Base-by-base conservation (phyloP, 1,284 basidiomycete species). In the Xerocomus amazonicus region DNA sequence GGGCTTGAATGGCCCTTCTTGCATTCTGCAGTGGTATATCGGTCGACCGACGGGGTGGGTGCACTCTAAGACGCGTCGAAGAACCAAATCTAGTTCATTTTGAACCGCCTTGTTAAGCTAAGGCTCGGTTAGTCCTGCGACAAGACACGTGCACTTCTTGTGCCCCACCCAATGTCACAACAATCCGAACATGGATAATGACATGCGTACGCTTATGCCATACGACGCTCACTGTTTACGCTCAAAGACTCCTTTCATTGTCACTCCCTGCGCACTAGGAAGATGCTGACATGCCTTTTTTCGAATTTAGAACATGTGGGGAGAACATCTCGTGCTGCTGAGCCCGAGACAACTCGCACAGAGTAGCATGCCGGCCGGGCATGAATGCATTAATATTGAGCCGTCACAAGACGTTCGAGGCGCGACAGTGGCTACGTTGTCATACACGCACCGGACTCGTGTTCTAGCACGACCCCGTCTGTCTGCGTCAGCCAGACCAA, bases 61-160 rank as follows among this genome's bases (percentile, higher is more conserved):
- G 19, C 19, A 4, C 19, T 23, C 19, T 23, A 23, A 23, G 19
- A 23, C 4, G 19, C 19, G 19, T 23, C 19, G 19, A 23, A 23
- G 19, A 23, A 23, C 19, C 4, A 23, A 23, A 23, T 23, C 23
- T 48, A 90, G 89, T 92, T 43, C 89, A 87, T 3, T 86, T 84
- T 2, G 84, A 91, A 65, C 81, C 84, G 59, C 7, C 78, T 92
- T 6, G 82, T 89, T 0, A 64, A 92, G 94, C 48, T 88, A 83
- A 75, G 69, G 70, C 26, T 84, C 86, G 1, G 76, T 80, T 0
- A 90, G 91, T 1, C 88, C 87, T 77, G 73, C 1, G 93, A 94
- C 69, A 90, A 90, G 73, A 87, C 80, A 47, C 3, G 52, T 43
- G 4, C 7, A 17, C 27, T 9, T 1, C 29, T 16, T 3, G 3